These are phyloP conservation scores for Pleurotus eryngii DNA, from an alignment of 768 basidiomycete genomes.

Conservation along the genomic window DNA sequence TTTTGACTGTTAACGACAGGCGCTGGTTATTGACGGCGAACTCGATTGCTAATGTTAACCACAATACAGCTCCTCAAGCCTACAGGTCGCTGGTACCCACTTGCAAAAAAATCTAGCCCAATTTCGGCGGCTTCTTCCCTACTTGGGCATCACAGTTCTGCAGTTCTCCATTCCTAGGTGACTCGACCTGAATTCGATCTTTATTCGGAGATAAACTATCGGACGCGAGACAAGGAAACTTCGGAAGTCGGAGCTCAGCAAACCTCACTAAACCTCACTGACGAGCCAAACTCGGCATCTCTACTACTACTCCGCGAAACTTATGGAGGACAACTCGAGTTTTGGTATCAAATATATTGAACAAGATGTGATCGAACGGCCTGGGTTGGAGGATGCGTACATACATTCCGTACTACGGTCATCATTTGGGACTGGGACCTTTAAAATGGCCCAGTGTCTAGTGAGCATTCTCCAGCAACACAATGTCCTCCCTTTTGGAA, in stretches of 20 bases:
- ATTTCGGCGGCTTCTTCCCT: too few species aligned
- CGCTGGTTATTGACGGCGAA: slow-evolving; percentile 7
- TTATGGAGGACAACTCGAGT: slow-evolving; percentile 1
- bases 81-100: too few species aligned
- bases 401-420: slow-evolving; percentile 6
- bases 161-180: too few species aligned
- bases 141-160: too few species aligned
- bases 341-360: neutral
- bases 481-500: slow-evolving; percentile 46
- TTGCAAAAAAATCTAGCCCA: too few species aligned
- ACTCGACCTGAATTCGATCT: too few species aligned
- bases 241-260: slow-evolving; percentile 2
- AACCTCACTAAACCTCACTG: neutral
- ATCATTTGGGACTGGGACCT: slow-evolving; percentile 11
- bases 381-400: slow-evolving; percentile 1
- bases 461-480: slow-evolving; percentile 1
- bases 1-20: neutral
- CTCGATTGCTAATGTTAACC: neutral
- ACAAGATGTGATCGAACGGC: slow-evolving; percentile 5
- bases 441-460: slow-evolving; percentile 10
- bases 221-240: neutral
- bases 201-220: slow-evolving; percentile 4
- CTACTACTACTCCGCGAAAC: slow-evolving; percentile 1
- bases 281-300: neutral
- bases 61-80: neutral